These are phyloP conservation scores for Mortierella sp. DNA, from an alignment of 371 early-diverging fungal genomes.

Conservation along the genomic window DNA sequence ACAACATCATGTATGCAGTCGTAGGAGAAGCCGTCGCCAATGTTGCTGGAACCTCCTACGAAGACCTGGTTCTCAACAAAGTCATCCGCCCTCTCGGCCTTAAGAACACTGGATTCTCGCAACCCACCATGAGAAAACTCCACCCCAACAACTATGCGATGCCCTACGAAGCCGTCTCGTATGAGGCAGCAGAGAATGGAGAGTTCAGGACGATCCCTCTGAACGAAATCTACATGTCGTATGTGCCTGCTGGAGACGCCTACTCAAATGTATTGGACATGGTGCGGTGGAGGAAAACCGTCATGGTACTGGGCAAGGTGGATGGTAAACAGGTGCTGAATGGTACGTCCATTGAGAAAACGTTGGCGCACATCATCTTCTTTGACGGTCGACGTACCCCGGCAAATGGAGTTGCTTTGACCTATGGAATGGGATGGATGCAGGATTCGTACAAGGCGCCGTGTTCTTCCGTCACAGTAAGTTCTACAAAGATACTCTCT, in stretches of 20 bases:
- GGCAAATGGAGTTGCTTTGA: background rate
- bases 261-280: slow-evolving; percentile 26
- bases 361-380: background rate
- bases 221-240: slow-evolving; percentile 4
- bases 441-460: slow-evolving; percentile 15
- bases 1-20: slow-evolving; percentile 5
- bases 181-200: background rate
- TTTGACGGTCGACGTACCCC: background rate
- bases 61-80: slow-evolving; percentile 11
- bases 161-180: background rate
- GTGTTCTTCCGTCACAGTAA: slow-evolving; percentile 5
- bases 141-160: slow-evolving; percentile 8
- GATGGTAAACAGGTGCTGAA: slow-evolving; percentile 23
- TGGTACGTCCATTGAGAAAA: slow-evolving; percentile 12
- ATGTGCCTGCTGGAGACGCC: slow-evolving; percentile 20
- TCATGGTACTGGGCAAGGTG: slow-evolving; percentile 10
- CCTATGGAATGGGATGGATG: slow-evolving; percentile 21
- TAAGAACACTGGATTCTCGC: slow-evolving; percentile 4
- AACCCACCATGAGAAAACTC: background rate
- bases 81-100: slow-evolving; percentile 13
- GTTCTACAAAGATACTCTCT: background rate
- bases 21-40: slow-evolving; percentile 24
- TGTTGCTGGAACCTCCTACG: slow-evolving; percentile 5
- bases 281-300: slow-evolving; percentile 11
- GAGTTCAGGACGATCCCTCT: background rate